Percentiles rank a stretch among this genome's conserved stretches.
Conservation (phyloP, 495 filamentous ascomycete species). For the Neurospora sp. region DNA sequence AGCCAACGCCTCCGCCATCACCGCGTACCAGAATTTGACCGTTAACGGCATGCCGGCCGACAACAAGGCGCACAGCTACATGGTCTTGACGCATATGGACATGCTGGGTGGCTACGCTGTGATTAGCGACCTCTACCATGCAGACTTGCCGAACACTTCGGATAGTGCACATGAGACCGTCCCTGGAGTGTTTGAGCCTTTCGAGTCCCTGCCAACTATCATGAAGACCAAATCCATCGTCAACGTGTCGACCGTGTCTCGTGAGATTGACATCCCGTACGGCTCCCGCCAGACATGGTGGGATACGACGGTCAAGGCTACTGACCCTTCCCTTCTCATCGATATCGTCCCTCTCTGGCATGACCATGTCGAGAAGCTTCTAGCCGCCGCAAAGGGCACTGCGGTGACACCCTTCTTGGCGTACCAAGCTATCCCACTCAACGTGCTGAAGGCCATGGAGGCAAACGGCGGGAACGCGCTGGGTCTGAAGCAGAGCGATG, state of each 20-base stretch:
- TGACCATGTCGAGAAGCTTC: slow-evolving; percentile 3
- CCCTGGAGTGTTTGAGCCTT: slow-evolving; percentile 9
- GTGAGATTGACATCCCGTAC: slow-evolving; percentile 4
- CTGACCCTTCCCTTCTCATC: slow-evolving; percentile 7
- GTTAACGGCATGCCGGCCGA: slow-evolving; percentile 13
- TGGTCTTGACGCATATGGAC: slow-evolving; percentile 6
- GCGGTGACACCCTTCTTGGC: slow-evolving; percentile 5
- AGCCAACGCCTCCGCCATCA: slow-evolving; percentile 13
- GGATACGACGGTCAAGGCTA: slow-evolving; percentile 9
- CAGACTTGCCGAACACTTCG: neutral
- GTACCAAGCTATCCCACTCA: slow-evolving; percentile 16
- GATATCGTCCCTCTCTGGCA: slow-evolving; percentile 13
- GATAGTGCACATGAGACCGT: neutral
- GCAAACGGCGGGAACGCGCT: slow-evolving; percentile 23
- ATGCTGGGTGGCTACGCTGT: slow-evolving; percentile 8
- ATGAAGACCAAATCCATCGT: slow-evolving; percentile 1
- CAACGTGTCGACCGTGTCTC: slow-evolving; percentile 8
- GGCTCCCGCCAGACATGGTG: slow-evolving; percentile 13
- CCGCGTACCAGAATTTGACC: slow-evolving; percentile 13
- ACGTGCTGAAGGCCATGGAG: slow-evolving; percentile 18
- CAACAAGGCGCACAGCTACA: slow-evolving; percentile 14
- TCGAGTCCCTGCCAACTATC: slow-evolving; percentile 3
- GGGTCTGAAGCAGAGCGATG: slow-evolving; percentile 16
- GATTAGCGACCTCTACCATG: slow-evolving; percentile 14
- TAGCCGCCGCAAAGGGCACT: slow-evolving; percentile 2